Evolutionary conservation across 2,329 filamentous ascomycete species (phyloP).

Genomic region (Fusarium acutatum): DNA sequence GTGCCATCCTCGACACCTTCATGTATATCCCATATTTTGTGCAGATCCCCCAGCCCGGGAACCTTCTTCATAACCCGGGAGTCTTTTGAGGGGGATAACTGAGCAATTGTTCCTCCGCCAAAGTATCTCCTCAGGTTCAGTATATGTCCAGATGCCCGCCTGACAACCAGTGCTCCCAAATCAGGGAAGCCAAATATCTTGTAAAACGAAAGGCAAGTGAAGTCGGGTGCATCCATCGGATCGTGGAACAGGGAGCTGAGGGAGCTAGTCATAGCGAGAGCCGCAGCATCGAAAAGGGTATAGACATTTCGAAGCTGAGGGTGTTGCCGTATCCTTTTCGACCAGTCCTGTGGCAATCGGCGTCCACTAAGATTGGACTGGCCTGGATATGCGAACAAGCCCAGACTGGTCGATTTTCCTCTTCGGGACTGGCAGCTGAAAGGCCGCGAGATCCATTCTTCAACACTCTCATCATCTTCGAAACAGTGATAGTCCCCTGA

Average conservation of each 20-base stretch:
- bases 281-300: slow-evolving; percentile 69
- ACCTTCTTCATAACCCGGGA: slow-evolving; percentile 48
- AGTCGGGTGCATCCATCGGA: slow-evolving; percentile 63
- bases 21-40: slow-evolving; percentile 57
- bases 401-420: slow-evolving; percentile 35
- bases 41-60: slow-evolving; percentile 48
- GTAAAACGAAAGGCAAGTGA: slow-evolving; percentile 68
- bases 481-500: slow-evolving; percentile 63
- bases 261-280: slow-evolving; percentile 68
- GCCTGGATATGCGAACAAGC: slow-evolving; percentile 70
- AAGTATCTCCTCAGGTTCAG: slow-evolving; percentile 68
- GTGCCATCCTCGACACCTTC: slow-evolving; percentile 74
- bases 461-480: slow-evolving; percentile 64
- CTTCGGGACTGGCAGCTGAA: slow-evolving; percentile 27
- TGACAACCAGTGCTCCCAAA: slow-evolving; percentile 67
- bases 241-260: slow-evolving; percentile 62
- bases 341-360: slow-evolving; percentile 67
- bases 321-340: slow-evolving; percentile 46
- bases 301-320: slow-evolving; percentile 47
- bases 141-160: slow-evolving; percentile 63
- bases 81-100: slow-evolving; percentile 49
- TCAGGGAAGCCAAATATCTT: slow-evolving; percentile 76
- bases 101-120: slow-evolving; percentile 73
- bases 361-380: slow-evolving; percentile 77
- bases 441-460: slow-evolving; percentile 51